A percentile compares a stretch with the other conserved stretches of the same genome.
Evolutionary conservation across 2,329 filamentous ascomycete species (phyloP).

Genomic region (Blumeria hordei): DNA sequence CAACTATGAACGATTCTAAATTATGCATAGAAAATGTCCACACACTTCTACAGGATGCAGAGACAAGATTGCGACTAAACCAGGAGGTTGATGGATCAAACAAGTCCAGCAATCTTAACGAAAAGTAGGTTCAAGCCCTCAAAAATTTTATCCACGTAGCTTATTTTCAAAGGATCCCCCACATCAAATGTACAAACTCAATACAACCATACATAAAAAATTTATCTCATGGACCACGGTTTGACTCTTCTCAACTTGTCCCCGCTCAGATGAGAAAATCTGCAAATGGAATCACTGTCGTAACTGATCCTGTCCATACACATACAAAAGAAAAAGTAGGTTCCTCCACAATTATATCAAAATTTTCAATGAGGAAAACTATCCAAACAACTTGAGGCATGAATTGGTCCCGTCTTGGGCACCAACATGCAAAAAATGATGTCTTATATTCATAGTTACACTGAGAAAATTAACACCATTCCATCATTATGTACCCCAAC

Average conservation of each 20-base stretch:
- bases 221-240: constrained; percentile 24
- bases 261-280: constrained; percentile 22
- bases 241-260: constrained; percentile 26
- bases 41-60: constrained; percentile 36
- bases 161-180: neutral
- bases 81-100: neutral
- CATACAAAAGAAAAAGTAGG: constrained; percentile 24
- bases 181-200: constrained; percentile 3
- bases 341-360: neutral
- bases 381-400: constrained; percentile 54
- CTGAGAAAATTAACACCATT: constrained; percentile 22
- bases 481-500: constrained; percentile 1
- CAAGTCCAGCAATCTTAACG: too few species aligned
- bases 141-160: neutral
- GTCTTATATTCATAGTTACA: constrained; percentile 44
- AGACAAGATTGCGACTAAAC: constrained; percentile 26
- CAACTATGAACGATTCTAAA: constrained; percentile 17
- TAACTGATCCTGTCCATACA: constrained; percentile 26
- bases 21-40: constrained; percentile 40
- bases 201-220: constrained; percentile 29
- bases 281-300: constrained; percentile 24
- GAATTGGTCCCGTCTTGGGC: constrained; percentile 58
- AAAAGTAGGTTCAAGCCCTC: neutral
- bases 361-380: constrained; percentile 47
- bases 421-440: constrained; percentile 44